These are phyloP conservation scores for baker's yeast (Saccharomyces cerevisiae) DNA, from an alignment of 805 yeast species.

Conservation along the genomic window DNA sequence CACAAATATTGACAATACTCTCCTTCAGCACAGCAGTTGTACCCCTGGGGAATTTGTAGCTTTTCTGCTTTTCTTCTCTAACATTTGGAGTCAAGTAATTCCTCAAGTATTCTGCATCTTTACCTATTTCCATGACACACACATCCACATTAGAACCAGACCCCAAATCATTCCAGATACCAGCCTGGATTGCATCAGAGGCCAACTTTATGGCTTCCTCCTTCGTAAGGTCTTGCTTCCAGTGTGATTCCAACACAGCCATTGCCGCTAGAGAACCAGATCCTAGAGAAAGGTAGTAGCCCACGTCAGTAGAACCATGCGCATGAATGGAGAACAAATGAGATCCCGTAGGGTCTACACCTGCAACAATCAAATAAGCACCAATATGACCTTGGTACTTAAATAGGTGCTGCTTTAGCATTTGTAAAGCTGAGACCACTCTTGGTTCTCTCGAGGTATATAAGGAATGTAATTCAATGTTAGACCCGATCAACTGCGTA, in stretches of 20 bases:
- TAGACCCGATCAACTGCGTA: constrained; percentile 84
- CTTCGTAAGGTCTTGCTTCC: constrained; percentile 68
- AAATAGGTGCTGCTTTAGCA: constrained; percentile 91
- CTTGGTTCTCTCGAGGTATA: constrained; percentile 82
- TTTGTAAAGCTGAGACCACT: constrained; percentile 85
- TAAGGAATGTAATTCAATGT: constrained; percentile 82
- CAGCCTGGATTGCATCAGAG: constrained; percentile 89
- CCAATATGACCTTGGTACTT: constrained; percentile 97
- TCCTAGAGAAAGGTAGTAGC: constrained; percentile 85
- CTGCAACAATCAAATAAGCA: constrained; percentile 96
- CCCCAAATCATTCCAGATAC: constrained; percentile 98
- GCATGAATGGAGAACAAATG: constrained; percentile 91
- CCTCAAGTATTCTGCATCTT: constrained; percentile 77
- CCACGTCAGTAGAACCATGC: constrained; percentile 96
- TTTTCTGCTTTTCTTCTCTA: constrained; percentile 70
- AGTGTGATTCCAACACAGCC: constrained; percentile 88
- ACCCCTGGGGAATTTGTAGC: constrained; percentile 83
- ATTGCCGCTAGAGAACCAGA: constrained; percentile 97
- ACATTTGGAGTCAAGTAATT: constrained; percentile 88
- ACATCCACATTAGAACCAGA: constrained; percentile 97
- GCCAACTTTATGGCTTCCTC: constrained; percentile 91
- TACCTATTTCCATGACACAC: constrained; percentile 91
- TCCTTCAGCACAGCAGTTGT: constrained; percentile 82
- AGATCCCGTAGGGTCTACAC: constrained; percentile 93
- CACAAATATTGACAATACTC: constrained; percentile 55